Percentiles rank a stretch among this genome's conserved stretches.
Evolutionary conservation across 2,329 filamentous ascomycete genomes (phyloP).

Genomic region (Cladosporium sphaerospermum): DNA sequence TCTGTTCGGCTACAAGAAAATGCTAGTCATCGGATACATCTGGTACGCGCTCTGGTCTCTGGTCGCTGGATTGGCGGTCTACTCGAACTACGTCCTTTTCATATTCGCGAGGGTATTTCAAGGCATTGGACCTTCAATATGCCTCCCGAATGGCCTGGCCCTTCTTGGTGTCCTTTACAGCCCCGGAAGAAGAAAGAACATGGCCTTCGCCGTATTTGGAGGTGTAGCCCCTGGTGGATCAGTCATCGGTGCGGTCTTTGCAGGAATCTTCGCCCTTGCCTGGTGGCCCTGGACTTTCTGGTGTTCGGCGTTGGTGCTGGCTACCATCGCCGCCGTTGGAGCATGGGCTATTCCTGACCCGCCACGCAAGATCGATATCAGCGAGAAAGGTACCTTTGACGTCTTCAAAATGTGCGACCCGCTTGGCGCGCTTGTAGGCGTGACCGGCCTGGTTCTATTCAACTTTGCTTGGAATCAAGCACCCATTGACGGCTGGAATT

Average conservation of each 20-base stretch:
- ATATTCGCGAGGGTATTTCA: constrained; percentile 35
- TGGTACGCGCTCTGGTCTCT: constrained; percentile 38
- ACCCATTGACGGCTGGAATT: constrained; percentile 27
- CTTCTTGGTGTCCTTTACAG: constrained; percentile 31
- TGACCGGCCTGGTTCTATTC: constrained; percentile 27
- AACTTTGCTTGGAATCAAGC: constrained; percentile 31
- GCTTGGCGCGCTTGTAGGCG: constrained; percentile 23
- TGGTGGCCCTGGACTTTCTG: constrained; percentile 34
- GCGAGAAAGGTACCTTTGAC: constrained; percentile 11
- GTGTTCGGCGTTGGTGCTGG: constrained; percentile 20
- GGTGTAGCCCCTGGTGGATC: constrained; percentile 32
- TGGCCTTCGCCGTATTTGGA: constrained; percentile 34
- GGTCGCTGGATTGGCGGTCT: constrained; percentile 34
- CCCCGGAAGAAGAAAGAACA: constrained; percentile 33
- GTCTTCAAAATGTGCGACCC: constrained; percentile 18
- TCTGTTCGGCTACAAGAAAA: constrained; percentile 38
- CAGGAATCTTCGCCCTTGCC: constrained; percentile 29
- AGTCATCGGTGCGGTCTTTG: constrained; percentile 30
- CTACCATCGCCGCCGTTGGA: constrained; percentile 18
- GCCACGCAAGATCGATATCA: constrained; percentile 7
- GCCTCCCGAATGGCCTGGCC: constrained; percentile 34
- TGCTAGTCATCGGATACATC: constrained; percentile 36
- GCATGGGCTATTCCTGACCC: constrained; percentile 12
- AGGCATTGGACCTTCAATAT: constrained; percentile 34
- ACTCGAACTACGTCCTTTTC: constrained; percentile 29